Conservation (phyloP, 805 yeast species). For the Candida coleopterorum region DNA sequence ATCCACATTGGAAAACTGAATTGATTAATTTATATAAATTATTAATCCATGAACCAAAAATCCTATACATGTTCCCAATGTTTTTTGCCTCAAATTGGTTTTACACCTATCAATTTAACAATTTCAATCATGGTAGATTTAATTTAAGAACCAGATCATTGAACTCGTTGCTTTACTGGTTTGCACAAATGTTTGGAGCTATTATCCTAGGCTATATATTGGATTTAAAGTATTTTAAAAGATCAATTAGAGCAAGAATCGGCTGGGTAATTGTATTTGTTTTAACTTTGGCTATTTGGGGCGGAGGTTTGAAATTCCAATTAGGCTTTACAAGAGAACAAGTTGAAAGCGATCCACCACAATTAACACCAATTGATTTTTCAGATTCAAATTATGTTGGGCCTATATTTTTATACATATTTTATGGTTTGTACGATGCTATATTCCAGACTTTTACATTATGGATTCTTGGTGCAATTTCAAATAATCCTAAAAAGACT, state of each 20-base stretch:
- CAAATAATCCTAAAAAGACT: conserved; percentile 52
- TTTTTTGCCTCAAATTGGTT: conserved; percentile 63
- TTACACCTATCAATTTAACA: conserved; percentile 61
- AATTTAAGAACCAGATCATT: conserved; percentile 57
- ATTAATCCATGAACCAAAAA: conserved; percentile 38
- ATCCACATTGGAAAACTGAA: conserved; percentile 45
- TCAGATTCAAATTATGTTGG: conserved; percentile 47
- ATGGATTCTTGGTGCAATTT: conserved; percentile 56
- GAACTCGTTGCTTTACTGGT: conserved; percentile 58
- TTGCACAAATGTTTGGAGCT: conserved; percentile 57
- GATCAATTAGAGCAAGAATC: conserved; percentile 43
- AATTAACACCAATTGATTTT: conserved; percentile 38
- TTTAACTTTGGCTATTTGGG: conserved; percentile 49
- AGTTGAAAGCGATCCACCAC: conserved; percentile 15
- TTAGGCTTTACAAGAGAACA: conserved; percentile 35
- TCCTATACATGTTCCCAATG: conserved; percentile 50
- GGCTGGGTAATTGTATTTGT: conserved; percentile 40
- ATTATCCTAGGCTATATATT: conserved; percentile 42
- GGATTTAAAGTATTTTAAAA: conserved; percentile 37
- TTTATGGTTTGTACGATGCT: conserved; percentile 58
- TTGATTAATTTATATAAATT: conserved; percentile 34
- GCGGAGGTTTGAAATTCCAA: conserved; percentile 53
- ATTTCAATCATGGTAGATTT: conserved; percentile 51
- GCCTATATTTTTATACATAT: conserved; percentile 58
- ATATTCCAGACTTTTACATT: conserved; percentile 54